Conservation (phyloP, 805 yeast species). For the Metschnikowia lunata region DNA sequence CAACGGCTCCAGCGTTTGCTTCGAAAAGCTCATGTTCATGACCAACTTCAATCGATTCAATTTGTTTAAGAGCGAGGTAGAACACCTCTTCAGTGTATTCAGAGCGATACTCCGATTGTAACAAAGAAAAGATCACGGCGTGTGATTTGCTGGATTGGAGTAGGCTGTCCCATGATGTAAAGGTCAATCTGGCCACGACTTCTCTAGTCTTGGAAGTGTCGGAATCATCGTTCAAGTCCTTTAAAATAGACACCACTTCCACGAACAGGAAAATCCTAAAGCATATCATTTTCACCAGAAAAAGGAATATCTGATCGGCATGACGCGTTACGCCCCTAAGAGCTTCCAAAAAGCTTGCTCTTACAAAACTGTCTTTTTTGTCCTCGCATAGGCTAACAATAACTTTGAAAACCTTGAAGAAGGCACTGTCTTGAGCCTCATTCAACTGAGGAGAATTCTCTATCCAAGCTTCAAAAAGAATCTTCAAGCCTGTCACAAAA, state of each 20-base stretch:
- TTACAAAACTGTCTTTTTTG: no score
- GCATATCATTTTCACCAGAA: conserved; percentile 16
- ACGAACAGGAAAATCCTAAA: conserved; percentile 16
- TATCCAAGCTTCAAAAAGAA: not conserved
- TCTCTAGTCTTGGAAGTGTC: not conserved
- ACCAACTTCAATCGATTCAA: conserved; percentile 1
- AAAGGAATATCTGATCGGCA: not conserved
- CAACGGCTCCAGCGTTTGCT: not conserved
- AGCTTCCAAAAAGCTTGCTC: no score
- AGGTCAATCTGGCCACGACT: no score
- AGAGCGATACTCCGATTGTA: conserved; percentile 13
- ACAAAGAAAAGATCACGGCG: conserved; percentile 11
- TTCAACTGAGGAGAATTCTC: not conserved
- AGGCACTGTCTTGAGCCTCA: conserved; percentile 14
- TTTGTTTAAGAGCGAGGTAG: conserved; percentile 11
- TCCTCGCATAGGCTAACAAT: not conserved
- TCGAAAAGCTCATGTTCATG: no score
- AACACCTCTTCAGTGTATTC: conserved; percentile 13
- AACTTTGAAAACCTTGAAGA: conserved; percentile 16
- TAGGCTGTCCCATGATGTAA: no score
- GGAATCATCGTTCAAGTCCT: not conserved
- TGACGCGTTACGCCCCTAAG: no score
- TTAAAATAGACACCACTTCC: conserved; percentile 13
- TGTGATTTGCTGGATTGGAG: conserved; percentile 2
- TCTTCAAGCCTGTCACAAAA: not conserved